Percentiles rank a stretch among this genome's conserved stretches.
These are phyloP conservation scores for Metschnikowia reukaufii DNA, from an alignment of 805 yeast species.

Conservation along the genomic window DNA sequence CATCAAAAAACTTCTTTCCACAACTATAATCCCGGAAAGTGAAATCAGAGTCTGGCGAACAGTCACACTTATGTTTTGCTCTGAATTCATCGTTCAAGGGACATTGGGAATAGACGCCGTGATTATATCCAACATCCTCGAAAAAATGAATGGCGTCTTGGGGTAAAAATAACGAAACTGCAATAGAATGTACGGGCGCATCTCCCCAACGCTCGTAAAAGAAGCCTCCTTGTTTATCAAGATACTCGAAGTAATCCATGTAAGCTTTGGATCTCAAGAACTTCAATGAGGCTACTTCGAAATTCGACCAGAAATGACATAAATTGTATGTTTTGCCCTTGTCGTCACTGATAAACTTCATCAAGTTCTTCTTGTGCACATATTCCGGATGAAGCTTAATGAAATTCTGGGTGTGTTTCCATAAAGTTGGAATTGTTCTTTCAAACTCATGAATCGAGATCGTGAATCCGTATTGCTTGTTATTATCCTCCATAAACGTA, in stretches of 20 bases:
- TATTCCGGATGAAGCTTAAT: conserved; percentile 19
- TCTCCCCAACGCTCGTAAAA: conserved; percentile 93
- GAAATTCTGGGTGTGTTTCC: conserved; percentile 24
- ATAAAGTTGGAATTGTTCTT: conserved; percentile 24
- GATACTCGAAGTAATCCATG: conserved; percentile 58
- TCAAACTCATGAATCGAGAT: conserved; percentile 24
- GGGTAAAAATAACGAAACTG: conserved; percentile 74
- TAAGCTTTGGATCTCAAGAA: conserved; percentile 78
- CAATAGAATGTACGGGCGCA: conserved; percentile 89
- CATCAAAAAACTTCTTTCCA: conserved; percentile 58
- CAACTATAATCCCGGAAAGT: conserved; percentile 77
- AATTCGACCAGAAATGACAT: too few species aligned
- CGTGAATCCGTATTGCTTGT: conserved; percentile 27
- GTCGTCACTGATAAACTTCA: conserved; percentile 70
- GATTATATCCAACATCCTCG: conserved; percentile 82
- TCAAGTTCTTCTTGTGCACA: conserved; percentile 34
- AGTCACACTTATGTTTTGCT: conserved; percentile 62
- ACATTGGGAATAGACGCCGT: conserved; percentile 77
- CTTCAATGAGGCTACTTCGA: conserved; percentile 67
- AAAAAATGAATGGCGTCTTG: conserved; percentile 72
- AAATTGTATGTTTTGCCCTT: conserved; percentile 68
- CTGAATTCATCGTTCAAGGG: conserved; percentile 66
- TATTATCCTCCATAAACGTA: conserved; percentile 23
- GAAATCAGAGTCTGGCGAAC: conserved; percentile 71
- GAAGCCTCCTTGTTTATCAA: conserved; percentile 74